Evolutionary conservation across 1,284 basidiomycete species (phyloP).

Genomic region (Tilletia horrida): DNA sequence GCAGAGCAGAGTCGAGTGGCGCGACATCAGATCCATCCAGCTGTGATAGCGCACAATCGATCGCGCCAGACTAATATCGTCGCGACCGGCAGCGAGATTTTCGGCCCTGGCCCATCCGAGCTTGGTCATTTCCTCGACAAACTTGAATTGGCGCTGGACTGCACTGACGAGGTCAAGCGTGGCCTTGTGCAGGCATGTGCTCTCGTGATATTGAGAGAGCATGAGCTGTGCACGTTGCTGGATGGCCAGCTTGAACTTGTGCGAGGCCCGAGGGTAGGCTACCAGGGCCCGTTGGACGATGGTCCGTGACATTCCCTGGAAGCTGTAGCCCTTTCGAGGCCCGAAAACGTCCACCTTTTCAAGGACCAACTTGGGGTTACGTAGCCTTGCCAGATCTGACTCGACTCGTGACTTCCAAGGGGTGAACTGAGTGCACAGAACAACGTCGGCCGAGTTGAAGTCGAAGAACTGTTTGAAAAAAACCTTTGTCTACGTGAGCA

Average conservation of each 20-base stretch:
- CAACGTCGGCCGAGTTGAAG: constrained; percentile 12
- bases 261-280: constrained; percentile 9
- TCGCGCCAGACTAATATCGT: constrained; percentile 18
- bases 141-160: constrained; percentile 23
- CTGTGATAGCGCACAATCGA: constrained; percentile 38
- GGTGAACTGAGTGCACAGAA: constrained; percentile 2
- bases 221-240: constrained; percentile 13
- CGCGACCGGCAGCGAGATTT: constrained; percentile 2
- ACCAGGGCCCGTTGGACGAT: constrained; percentile 3
- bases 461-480: neutral
- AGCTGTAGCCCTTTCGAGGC: neutral
- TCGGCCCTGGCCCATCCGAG: constrained; percentile 23
- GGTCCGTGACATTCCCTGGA: neutral
- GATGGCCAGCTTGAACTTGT: neutral
- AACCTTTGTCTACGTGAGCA: no score
- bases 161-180: constrained; percentile 20
- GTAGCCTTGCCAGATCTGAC: neutral
- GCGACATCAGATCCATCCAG: constrained; percentile 31
- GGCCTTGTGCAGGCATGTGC: neutral
- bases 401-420: neutral
- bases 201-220: constrained; percentile 19
- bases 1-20: constrained; percentile 24
- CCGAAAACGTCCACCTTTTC: neutral
- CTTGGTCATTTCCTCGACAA: constrained; percentile 24
- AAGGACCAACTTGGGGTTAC: neutral